Percentiles rank a stretch among this genome's conserved stretches.
These are phyloP conservation scores for Apiospora sp. DNA, from an alignment of 2,329 filamentous ascomycete genomes.

Conservation along the genomic window DNA sequence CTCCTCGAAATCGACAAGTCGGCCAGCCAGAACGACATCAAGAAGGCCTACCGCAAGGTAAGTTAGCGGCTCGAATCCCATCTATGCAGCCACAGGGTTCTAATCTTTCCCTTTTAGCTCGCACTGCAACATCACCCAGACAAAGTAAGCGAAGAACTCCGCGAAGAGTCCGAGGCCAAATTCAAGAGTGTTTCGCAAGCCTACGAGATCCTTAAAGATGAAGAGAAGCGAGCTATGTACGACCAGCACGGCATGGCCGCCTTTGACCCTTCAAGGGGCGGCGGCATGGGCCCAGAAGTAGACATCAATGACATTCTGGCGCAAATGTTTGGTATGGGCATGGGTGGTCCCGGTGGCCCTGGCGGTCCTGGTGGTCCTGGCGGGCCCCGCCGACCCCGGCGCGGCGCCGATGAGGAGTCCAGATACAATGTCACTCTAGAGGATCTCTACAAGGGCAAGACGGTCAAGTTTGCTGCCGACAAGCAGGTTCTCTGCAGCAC, in stretches of 20 bases:
- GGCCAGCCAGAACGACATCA: slow-evolving; percentile 82
- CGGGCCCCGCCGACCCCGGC: slow-evolving; percentile 66
- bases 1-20: slow-evolving; percentile 78
- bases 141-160: slow-evolving; percentile 88
- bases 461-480: slow-evolving; percentile 93
- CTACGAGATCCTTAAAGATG: slow-evolving; percentile 97
- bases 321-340: slow-evolving; percentile 88
- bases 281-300: slow-evolving; percentile 70
- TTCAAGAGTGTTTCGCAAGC: slow-evolving; percentile 95
- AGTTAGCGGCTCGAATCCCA: slow-evolving; percentile 34
- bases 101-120: slow-evolving; percentile 59
- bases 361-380: slow-evolving; percentile 50
- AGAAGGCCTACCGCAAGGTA: slow-evolving; percentile 96
- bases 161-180: slow-evolving; percentile 84
- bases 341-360: slow-evolving; percentile 50
- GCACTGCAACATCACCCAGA: slow-evolving; percentile 92
- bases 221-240: slow-evolving; percentile 90
- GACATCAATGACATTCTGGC: slow-evolving; percentile 93
- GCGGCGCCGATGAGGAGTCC: slow-evolving; percentile 85
- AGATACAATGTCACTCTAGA: slow-evolving; percentile 91
- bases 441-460: slow-evolving; percentile 98
- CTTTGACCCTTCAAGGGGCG: slow-evolving; percentile 80
- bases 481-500: slow-evolving; percentile 89
- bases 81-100: slow-evolving; percentile 26
- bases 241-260: slow-evolving; percentile 95